Evolutionary conservation across 2,329 filamentous ascomycete genomes (phyloP), one percentile per base, ranked within the genome.

Genomic region (Alternaria incomplexa): DNA sequence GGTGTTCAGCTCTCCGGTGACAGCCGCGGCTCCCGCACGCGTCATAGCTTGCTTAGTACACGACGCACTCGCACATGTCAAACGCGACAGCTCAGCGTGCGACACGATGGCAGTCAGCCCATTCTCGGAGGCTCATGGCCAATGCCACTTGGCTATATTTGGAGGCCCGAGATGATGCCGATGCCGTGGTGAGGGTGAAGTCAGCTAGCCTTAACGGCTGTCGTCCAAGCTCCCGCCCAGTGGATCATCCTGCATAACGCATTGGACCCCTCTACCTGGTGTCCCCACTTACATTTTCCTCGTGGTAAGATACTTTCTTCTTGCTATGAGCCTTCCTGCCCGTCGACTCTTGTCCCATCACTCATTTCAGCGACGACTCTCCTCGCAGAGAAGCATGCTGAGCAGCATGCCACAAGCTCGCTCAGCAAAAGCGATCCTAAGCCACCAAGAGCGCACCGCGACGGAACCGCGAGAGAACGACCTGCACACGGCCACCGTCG

Each of bases 391-490:
- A 65, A 64, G 70, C 59, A 70, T 70, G 57, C 68, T 66, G 65
- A 68, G 69, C 69, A 75, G 67, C 65, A 78, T 77, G 74, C 67
- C 72, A 28, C 73, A 72, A 64, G 67, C 73, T 51, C 71, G 70
- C 53, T 77, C 75, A 46, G 70, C 73, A 20, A 76, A 75, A 74
- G 69, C 68, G 25, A 68, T 68, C 46, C 63, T 76, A 20, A 79
- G 76, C 64, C 92, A 96, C 73, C 83, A 91, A 62, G 87, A 93
- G 68, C 87, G 92, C 56, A 96, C 93, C 11, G 90, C 91, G 4
- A 80, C 85, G 43, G 91, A 96, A 75, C 91, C 90, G 45, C 88
- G 93, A 61, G 88, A 91, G 61, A 81, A 86, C 63, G 87, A 86
- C 15, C 80, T 93, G 7, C 86, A 92, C 75, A 80, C 81, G 3